Conservation (phyloP, 352 stramenopile species). For the Saprolegnia parasitica region DNA sequence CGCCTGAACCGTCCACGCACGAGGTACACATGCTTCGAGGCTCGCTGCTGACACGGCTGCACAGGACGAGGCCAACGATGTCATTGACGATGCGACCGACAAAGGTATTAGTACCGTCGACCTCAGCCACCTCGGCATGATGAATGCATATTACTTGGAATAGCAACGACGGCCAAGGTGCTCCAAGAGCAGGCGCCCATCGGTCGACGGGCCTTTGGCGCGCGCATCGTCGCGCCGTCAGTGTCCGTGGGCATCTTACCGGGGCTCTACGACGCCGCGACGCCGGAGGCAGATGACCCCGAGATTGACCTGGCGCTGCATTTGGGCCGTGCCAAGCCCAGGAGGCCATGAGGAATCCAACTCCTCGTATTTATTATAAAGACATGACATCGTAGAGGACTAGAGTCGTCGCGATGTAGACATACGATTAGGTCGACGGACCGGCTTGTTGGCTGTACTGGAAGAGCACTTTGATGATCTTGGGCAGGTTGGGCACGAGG, state of each 20-base stretch:
- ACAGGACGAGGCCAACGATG: neutral
- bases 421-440: neutral
- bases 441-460: slow-evolving; percentile 73
- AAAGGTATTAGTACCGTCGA: no score
- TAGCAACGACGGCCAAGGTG: neutral
- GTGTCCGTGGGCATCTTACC: neutral
- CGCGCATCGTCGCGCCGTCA: neutral
- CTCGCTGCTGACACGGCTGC: no score
- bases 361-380: neutral
- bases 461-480: slow-evolving; percentile 75
- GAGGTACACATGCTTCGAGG: no score
- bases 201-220: neutral
- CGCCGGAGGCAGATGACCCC: neutral
- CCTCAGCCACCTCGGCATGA: no score
- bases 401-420: no score
- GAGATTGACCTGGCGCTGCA: neutral
- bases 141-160: no score
- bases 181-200: neutral
- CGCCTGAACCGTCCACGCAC: neutral
- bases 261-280: neutral
- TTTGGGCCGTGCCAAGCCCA: neutral
- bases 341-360: neutral
- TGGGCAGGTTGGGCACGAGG: slow-evolving; percentile 71
- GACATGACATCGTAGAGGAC: no score
- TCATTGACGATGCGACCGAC: neutral